phyloP scores from a whole-genome alignment of 2,329 filamentous ascomycete genomes.

The Gremmenia infestans region DNA sequence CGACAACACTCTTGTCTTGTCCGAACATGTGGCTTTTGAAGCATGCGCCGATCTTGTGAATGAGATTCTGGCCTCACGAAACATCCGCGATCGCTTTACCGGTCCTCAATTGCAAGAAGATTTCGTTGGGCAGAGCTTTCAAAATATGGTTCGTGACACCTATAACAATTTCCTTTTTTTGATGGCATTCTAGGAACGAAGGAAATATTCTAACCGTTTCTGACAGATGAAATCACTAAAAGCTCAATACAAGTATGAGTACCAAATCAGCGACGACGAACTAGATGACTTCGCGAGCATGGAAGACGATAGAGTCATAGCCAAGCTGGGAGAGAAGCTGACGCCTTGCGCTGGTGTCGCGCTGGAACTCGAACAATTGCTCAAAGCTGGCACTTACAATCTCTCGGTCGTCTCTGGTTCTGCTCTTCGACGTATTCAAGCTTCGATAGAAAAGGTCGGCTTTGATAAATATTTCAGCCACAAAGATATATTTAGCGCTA shows the following conservation, averaged over 20 bases:
- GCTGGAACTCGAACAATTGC: conserved; percentile 61
- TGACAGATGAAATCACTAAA: conserved; percentile 64
- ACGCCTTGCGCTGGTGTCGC: conserved; percentile 65
- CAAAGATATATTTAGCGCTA: conserved; percentile 75
- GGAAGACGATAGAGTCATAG: conserved; percentile 81
- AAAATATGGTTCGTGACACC: conserved; percentile 55
- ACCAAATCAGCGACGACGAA: conserved; percentile 56
- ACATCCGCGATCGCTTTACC: conserved; percentile 65
- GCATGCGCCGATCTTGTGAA: conserved; percentile 88
- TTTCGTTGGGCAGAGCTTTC: conserved; percentile 93
- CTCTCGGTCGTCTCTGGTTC: conserved; percentile 79
- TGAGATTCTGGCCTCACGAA: conserved; percentile 67
- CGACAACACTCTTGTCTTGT: conserved; percentile 91
- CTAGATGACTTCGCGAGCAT: conserved; percentile 67
- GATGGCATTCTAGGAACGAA: too few species aligned
- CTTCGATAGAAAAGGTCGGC: conserved; percentile 72
- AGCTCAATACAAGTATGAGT: conserved; percentile 65
- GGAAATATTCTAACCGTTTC: not conserved
- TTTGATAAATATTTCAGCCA: conserved; percentile 76
- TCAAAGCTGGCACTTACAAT: conserved; percentile 57
- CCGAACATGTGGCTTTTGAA: conserved; percentile 86
- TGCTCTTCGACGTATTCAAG: conserved; percentile 71
- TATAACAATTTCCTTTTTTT: not conserved
- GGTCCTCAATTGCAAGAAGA: conserved; percentile 73
- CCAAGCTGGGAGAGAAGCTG: conserved; percentile 66